phyloP scores from a whole-genome alignment of 208 protist genomes.

The Trypanosoma vivax region DNA sequence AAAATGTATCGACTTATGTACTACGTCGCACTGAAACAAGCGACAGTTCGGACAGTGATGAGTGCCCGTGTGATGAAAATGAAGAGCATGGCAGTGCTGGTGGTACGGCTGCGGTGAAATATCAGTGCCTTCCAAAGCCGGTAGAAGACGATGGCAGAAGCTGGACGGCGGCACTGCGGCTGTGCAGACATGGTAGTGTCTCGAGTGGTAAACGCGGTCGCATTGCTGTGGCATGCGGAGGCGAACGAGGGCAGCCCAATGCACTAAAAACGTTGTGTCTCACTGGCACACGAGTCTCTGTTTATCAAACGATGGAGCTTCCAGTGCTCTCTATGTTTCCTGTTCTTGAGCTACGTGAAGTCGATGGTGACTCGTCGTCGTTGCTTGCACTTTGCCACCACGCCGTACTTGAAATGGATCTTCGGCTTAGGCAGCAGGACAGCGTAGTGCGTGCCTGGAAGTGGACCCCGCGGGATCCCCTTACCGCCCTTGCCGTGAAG shows the following conservation, averaged over 20 bases:
- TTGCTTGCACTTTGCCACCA: constrained; percentile 35
- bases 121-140: constrained; percentile 36
- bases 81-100: not conserved
- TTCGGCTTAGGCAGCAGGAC: constrained; percentile 5
- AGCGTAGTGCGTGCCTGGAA: constrained; percentile 42
- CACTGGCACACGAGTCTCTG: constrained; percentile 25
- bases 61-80: not conserved
- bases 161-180: constrained; percentile 12
- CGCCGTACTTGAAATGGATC: constrained; percentile 35
- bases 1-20: constrained; percentile 20
- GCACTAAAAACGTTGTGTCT: constrained; percentile 30
- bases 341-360: constrained; percentile 27
- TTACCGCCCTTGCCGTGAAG: constrained; percentile 40
- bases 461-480: constrained; percentile 40
- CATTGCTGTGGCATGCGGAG: constrained; percentile 24
- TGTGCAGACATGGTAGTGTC: constrained; percentile 3
- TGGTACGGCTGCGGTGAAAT: constrained; percentile 17
- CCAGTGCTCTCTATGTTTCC: constrained; percentile 35
- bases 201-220: constrained; percentile 1
- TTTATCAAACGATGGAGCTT: constrained; percentile 31
- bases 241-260: constrained; percentile 1
- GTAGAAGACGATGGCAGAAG: constrained; percentile 21
- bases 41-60: constrained; percentile 1
- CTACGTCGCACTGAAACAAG: constrained; percentile 27
- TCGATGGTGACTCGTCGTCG: constrained; percentile 31